A percentile compares a stretch with the other conserved stretches of the same genome.
Conservation (phyloP, 2,329 filamentous ascomycete species). For the Aureobasidium sp. region DNA sequence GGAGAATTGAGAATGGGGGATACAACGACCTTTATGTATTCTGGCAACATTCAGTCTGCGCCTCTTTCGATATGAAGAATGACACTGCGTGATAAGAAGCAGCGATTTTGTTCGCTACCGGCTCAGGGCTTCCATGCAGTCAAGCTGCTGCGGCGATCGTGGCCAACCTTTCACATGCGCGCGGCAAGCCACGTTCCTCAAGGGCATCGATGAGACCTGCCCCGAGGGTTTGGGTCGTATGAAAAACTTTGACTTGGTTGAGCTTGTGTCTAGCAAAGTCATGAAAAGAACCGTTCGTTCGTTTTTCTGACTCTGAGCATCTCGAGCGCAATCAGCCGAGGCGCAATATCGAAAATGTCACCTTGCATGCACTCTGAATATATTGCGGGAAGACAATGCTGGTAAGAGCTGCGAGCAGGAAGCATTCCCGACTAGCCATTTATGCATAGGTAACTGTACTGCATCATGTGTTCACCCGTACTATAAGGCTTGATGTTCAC, state of each 20-base stretch:
- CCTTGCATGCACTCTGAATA: background rate
- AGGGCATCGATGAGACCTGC: background rate
- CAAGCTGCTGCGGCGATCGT: background rate
- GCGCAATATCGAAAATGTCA: background rate
- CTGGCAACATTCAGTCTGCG: background rate
- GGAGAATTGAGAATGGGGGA: background rate
- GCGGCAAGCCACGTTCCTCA: conserved; percentile 3
- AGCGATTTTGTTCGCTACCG: background rate
- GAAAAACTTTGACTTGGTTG: background rate
- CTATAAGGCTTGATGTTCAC: too few species aligned
- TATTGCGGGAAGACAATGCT: background rate
- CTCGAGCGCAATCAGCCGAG: background rate
- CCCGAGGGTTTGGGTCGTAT: background rate
- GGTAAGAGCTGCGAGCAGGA: background rate
- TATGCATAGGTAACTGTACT: background rate
- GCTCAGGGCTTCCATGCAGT: background rate
- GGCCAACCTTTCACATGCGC: background rate
- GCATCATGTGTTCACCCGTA: background rate
- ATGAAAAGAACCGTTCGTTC: background rate
- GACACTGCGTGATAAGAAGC: background rate
- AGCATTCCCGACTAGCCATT: background rate
- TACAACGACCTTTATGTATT: background rate
- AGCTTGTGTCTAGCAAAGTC: background rate
- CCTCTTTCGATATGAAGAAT: background rate
- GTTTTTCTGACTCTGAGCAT: background rate